Evolutionary conservation across 176 grass and related monocot species (phyloP).

Genomic region (Miscanthus lutarioriparius): DNA sequence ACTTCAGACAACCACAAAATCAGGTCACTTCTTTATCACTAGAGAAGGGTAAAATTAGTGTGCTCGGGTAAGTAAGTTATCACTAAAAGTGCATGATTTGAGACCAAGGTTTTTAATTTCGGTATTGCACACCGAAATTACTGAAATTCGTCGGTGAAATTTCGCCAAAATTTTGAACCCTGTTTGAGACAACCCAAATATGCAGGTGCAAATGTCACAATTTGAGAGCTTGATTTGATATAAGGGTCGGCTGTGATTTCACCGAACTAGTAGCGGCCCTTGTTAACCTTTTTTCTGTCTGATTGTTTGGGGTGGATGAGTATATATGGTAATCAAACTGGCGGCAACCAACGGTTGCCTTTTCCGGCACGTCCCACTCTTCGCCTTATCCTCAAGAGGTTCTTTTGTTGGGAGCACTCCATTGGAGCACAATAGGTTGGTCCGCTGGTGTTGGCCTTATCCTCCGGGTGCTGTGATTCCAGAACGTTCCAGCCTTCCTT

Average conservation of each 20-base stretch:
- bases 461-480: neutral
- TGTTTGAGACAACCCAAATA: neutral
- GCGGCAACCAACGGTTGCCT: neutral
- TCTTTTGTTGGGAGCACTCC: neutral
- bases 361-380: conserved; percentile 30
- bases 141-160: too few relatives aligned
- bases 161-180: too few relatives aligned
- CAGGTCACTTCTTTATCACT: neutral
- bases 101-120: neutral
- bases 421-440: neutral
- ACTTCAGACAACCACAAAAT: neutral
- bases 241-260: neutral
- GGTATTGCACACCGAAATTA: too few relatives aligned
- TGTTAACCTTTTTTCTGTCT: neutral
- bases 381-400: conserved; percentile 16
- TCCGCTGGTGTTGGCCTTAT: neutral
- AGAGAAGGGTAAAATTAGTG: neutral
- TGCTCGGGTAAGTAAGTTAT: neutral
- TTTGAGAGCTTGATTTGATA: neutral
- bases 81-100: neutral
- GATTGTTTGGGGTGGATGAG: neutral
- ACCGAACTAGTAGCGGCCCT: neutral
- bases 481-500: conserved; percentile 32
- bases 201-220: neutral
- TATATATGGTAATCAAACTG: neutral